These are phyloP conservation scores for Cornus florida DNA, from an alignment of 148 eudicot genomes.

Conservation along the genomic window DNA sequence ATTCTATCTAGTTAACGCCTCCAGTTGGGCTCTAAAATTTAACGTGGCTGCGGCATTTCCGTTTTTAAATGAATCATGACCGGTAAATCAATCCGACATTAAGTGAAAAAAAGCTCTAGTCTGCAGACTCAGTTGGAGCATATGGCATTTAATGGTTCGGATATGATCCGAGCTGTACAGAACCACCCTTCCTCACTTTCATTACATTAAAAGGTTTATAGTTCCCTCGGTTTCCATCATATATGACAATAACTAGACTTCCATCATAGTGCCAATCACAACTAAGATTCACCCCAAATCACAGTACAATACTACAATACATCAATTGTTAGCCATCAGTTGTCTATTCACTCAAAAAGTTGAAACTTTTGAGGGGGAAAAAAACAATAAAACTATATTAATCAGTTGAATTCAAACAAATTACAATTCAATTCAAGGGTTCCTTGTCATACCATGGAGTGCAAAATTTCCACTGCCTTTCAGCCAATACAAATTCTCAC, in stretches of 20 bases:
- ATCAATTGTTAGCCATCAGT: background rate
- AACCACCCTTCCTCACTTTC: background rate
- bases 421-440: conserved; percentile 2
- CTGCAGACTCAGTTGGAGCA: background rate
- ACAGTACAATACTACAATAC: background rate
- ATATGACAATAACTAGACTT: background rate
- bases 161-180: background rate
- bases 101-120: background rate
- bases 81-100: background rate
- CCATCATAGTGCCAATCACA: background rate
- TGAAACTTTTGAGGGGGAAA: background rate
- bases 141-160: background rate
- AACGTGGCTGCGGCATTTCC: background rate
- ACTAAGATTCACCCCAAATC: background rate
- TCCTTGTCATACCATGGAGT: conserved; percentile 42
- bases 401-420: background rate
- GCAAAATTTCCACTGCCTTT: conserved; percentile 86
- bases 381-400: background rate
- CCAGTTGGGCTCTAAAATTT: background rate
- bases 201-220: background rate
- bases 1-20: background rate
- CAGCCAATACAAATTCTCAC: conserved; percentile 80
- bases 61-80: background rate
- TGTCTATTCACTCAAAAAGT: background rate
- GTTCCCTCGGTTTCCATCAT: background rate